These are phyloP conservation scores for Coniochaeta ligniaria DNA, from an alignment of 2,329 filamentous ascomycete genomes.

Conservation along the genomic window DNA sequence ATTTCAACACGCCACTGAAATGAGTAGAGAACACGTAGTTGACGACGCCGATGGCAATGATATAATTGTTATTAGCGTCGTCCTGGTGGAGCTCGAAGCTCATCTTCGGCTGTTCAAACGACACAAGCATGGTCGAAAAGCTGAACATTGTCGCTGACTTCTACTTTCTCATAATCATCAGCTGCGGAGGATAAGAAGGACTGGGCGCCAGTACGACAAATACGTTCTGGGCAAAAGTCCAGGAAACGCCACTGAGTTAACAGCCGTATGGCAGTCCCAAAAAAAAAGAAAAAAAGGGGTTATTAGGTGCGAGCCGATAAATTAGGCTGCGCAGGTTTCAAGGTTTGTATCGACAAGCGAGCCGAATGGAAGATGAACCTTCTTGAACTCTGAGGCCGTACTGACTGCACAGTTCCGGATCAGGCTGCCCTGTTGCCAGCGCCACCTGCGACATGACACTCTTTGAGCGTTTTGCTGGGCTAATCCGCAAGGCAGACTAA, in stretches of 20 bases:
- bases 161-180: background rate
- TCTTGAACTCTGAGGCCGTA: too few relatives aligned
- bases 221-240: background rate
- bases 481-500: background rate
- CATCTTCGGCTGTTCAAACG: background rate
- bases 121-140: background rate
- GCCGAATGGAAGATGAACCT: too few relatives aligned
- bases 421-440: background rate
- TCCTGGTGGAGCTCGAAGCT: background rate
- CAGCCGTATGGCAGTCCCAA: too few relatives aligned
- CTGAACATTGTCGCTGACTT: background rate
- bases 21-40: background rate
- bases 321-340: too few relatives aligned
- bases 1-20: background rate
- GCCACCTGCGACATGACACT: background rate
- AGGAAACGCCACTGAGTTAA: background rate
- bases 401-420: too few relatives aligned
- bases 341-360: too few relatives aligned
- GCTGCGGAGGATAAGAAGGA: background rate
- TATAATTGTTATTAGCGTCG: background rate
- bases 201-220: background rate
- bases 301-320: too few relatives aligned
- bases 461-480: background rate
- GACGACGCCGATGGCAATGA: background rate
- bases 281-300: too few relatives aligned